Percentiles rank a stretch among this genome's conserved stretches.
phyloP scores from a whole-genome alignment of 2,329 filamentous ascomycete species.

The Dothideomycetes sp. region DNA sequence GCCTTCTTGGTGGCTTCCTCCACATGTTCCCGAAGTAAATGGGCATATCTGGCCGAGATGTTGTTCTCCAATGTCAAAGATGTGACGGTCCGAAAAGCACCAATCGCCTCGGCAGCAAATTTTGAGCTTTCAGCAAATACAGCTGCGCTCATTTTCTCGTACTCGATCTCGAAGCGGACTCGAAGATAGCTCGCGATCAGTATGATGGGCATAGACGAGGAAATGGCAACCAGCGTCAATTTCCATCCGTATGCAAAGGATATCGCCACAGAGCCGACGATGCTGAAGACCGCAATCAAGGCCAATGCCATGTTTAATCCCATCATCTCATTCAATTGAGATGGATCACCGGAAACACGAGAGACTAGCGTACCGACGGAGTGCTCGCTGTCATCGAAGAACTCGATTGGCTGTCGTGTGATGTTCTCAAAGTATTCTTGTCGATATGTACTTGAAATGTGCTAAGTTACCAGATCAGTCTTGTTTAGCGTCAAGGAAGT shows the following conservation, averaged over 20 bases:
- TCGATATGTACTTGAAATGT: neutral
- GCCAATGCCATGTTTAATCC: conserved; percentile 31
- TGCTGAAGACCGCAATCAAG: conserved; percentile 38
- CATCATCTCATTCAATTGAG: conserved; percentile 35
- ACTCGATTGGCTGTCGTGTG: conserved; percentile 28
- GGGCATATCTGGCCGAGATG: conserved; percentile 44
- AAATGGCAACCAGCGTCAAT: conserved; percentile 22
- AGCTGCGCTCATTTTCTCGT: conserved; percentile 18
- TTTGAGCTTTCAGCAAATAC: conserved; percentile 22
- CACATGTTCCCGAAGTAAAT: conserved; percentile 46
- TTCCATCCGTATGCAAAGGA: conserved; percentile 26
- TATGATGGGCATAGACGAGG: conserved; percentile 22
- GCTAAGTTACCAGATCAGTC: neutral
- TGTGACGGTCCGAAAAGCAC: conserved; percentile 35
- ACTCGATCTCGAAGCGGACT: conserved; percentile 21
- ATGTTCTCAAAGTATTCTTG: conserved; percentile 31
- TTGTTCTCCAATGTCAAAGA: conserved; percentile 52
- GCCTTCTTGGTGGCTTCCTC: conserved; percentile 46
- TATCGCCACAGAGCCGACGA: conserved; percentile 18
- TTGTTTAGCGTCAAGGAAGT: neutral
- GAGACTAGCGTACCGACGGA: conserved; percentile 32
- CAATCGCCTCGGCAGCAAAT: conserved; percentile 24
- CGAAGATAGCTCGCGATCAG: conserved; percentile 23
- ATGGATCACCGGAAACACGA: conserved; percentile 33
- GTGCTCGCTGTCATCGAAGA: conserved; percentile 34